These are phyloP conservation scores for Aspergillus aculeatinus DNA, from an alignment of 2,329 filamentous ascomycete genomes.

Conservation along the genomic window DNA sequence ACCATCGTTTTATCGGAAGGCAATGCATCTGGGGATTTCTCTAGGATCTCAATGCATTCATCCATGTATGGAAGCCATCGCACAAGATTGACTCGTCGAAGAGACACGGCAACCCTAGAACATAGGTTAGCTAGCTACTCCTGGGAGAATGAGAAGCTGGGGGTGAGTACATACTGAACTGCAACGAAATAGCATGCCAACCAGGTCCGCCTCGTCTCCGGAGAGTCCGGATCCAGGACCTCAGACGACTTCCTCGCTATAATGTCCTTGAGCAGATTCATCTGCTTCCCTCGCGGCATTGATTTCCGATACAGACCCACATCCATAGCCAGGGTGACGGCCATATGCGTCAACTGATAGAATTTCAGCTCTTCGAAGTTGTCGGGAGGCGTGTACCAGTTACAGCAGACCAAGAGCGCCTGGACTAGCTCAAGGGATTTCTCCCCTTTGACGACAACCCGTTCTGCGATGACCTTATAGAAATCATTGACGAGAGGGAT, in stretches of 20 bases:
- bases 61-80: constrained; percentile 64
- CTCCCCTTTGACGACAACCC: constrained; percentile 70
- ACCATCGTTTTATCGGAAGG: constrained; percentile 57
- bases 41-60: constrained; percentile 59
- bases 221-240: constrained; percentile 50
- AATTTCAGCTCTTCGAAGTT: constrained; percentile 85
- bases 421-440: constrained; percentile 84
- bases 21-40: constrained; percentile 56
- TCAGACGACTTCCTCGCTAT: constrained; percentile 37
- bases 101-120: constrained; percentile 56
- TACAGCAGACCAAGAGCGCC: constrained; percentile 69
- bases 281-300: constrained; percentile 34
- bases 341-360: constrained; percentile 81
- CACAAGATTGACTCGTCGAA: constrained; percentile 58
- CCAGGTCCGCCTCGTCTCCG: constrained; percentile 60
- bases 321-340: constrained; percentile 78
- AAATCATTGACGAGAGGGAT: constrained; percentile 65
- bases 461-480: constrained; percentile 71
- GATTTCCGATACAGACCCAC: constrained; percentile 68
- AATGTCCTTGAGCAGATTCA: constrained; percentile 40
- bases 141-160: too few relatives aligned
- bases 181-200: constrained; percentile 62
- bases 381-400: constrained; percentile 84
- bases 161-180: constrained; percentile 48
- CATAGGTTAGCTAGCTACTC: constrained; percentile 6